These are phyloP conservation scores for Pseudocercospora crystallina DNA, from an alignment of 2,329 filamentous ascomycete species.

Conservation along the genomic window DNA sequence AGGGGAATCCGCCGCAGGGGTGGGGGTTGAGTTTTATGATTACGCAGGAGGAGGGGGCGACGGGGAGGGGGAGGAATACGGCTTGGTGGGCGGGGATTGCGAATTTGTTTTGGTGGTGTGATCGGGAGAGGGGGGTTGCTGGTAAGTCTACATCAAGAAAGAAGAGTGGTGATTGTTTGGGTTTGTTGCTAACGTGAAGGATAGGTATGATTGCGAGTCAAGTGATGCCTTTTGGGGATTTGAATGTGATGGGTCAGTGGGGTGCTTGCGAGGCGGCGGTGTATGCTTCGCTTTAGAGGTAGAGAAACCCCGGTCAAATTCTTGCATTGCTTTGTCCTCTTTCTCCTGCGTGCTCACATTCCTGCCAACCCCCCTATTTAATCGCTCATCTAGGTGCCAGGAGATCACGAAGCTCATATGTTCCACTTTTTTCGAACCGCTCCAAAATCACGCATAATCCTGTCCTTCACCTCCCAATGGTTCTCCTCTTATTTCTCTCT, in stretches of 20 bases:
- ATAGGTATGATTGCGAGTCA: conserved; percentile 38
- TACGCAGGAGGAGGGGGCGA: conserved; percentile 36
- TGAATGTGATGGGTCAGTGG: conserved; percentile 24
- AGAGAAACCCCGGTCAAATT: too few relatives aligned
- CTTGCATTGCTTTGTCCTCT: too few relatives aligned
- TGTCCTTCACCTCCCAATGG: too few relatives aligned
- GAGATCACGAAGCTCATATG: too few relatives aligned
- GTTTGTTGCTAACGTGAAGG: conserved; percentile 18
- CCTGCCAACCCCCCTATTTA: too few relatives aligned
- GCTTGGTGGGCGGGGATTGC: conserved; percentile 39
- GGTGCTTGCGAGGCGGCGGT: conserved; percentile 13
- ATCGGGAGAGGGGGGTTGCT: conserved; percentile 39
- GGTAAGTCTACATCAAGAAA: conserved; percentile 40
- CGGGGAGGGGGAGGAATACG: conserved; percentile 35
- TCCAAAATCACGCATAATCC: too few relatives aligned
- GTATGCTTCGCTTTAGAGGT: conserved; percentile 8
- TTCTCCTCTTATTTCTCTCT: too few relatives aligned
- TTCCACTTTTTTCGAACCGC: too few relatives aligned
- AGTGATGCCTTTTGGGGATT: conserved; percentile 39
- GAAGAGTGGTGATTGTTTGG: conserved; percentile 37
- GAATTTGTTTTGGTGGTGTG: conserved; percentile 41
- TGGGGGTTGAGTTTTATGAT: conserved; percentile 56
- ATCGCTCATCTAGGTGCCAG: too few relatives aligned
- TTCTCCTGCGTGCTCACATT: too few relatives aligned
- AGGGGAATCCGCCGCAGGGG: conserved; percentile 57